Conservation (phyloP, 2,329 filamentous ascomycete species). For the Exophiala mesophila region DNA sequence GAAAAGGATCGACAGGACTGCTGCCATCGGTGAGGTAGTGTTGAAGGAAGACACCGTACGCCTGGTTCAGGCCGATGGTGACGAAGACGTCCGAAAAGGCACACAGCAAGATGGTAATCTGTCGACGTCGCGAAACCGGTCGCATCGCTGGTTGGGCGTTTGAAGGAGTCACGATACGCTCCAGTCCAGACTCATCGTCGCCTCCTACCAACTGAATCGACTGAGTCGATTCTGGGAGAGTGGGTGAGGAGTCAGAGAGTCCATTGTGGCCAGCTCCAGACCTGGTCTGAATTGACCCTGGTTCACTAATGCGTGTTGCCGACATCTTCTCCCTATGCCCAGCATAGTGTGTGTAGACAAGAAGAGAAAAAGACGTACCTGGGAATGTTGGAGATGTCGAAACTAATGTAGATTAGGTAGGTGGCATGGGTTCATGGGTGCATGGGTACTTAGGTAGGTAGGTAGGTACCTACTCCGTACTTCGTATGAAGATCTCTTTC, state of each 20-base stretch:
- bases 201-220: constrained; percentile 11
- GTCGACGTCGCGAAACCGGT: constrained; percentile 38
- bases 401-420: too few species aligned
- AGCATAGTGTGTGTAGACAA: too few species aligned
- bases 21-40: constrained; percentile 38
- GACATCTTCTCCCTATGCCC: background rate
- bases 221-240: constrained; percentile 1
- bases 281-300: background rate
- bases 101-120: constrained; percentile 41
- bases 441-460: too few species aligned
- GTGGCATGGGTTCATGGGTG: too few species aligned
- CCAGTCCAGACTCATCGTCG: constrained; percentile 12
- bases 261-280: too few species aligned
- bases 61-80: constrained; percentile 48
- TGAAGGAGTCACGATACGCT: constrained; percentile 10
- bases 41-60: constrained; percentile 47
- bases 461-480: too few species aligned
- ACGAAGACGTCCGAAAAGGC: constrained; percentile 44
- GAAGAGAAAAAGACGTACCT: too few species aligned
- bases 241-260: too few species aligned
- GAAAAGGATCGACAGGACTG: constrained; percentile 38
- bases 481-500: too few species aligned
- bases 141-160: constrained; percentile 28
- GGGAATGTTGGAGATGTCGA: too few species aligned
- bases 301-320: background rate